phyloP scores from a whole-genome alignment of 1,139 yeast species.

The Hanseniaspora sp. region DNA sequence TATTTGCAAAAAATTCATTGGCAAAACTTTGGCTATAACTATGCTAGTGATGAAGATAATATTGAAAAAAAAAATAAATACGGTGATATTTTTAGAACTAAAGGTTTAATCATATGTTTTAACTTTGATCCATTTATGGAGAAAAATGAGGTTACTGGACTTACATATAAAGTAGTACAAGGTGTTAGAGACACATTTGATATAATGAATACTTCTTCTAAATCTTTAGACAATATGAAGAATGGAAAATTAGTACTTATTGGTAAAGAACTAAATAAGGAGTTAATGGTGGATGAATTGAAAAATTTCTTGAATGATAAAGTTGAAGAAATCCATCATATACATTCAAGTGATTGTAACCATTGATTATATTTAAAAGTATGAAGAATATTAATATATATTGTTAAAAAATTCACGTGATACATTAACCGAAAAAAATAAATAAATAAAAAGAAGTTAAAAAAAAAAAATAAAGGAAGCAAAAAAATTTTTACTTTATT shows the following conservation, averaged over 20 bases:
- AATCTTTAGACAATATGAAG: conserved; percentile 32
- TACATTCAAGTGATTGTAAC: not conserved
- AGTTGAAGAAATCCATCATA: not conserved
- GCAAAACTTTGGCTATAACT: conserved; percentile 28
- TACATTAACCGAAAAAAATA: too few species aligned
- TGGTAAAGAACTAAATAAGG: conserved; percentile 49
- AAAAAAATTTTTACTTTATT: too few species aligned
- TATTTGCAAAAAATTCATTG: conserved; percentile 26
- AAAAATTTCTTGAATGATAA: not conserved
- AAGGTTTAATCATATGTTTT: conserved; percentile 45
- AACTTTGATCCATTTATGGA: conserved; percentile 31
- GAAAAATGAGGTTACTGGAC: conserved; percentile 18
- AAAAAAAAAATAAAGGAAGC: too few species aligned
- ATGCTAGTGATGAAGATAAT: not conserved
- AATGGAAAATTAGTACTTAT: conserved; percentile 62
- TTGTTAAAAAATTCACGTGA: too few species aligned
- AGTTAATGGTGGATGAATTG: conserved; percentile 25
- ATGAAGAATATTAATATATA: too few species aligned
- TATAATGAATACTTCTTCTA: conserved; percentile 39
- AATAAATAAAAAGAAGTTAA: too few species aligned
- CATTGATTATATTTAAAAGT: not conserved
- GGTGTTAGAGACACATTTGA: conserved; percentile 93
- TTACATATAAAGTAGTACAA: conserved; percentile 57
- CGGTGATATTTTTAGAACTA: conserved; percentile 66
- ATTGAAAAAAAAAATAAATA: conserved; percentile 12